These are phyloP conservation scores for Apiotrichum montevideense DNA, from an alignment of 1,284 basidiomycete species.

Conservation along the genomic window DNA sequence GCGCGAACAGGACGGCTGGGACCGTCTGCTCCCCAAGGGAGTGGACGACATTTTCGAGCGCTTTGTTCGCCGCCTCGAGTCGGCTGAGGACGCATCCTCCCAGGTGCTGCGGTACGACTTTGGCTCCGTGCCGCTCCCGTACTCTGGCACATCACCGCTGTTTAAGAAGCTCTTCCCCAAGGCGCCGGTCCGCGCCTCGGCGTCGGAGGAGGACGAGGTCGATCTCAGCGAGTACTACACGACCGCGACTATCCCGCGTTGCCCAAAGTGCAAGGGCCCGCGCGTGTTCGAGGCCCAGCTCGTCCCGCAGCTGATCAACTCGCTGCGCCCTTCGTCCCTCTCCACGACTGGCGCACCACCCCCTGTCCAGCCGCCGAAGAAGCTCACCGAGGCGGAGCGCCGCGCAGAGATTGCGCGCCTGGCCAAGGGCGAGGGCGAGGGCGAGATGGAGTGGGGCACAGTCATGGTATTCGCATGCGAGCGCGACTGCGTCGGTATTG, in stretches of 20 bases:
- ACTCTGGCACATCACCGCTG: slow-evolving; percentile 39
- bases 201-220: slow-evolving; percentile 37
- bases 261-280: slow-evolving; percentile 32
- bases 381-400: slow-evolving; percentile 36
- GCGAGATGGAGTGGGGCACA: slow-evolving; percentile 48
- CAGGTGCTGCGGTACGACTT: slow-evolving; percentile 49
- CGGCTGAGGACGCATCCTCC: slow-evolving; percentile 36
- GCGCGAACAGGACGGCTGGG: slow-evolving; percentile 33
- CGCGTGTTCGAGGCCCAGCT: slow-evolving; percentile 47
- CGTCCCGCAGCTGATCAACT: slow-evolving; percentile 43
- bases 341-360: slow-evolving; percentile 12
- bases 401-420: slow-evolving; percentile 34
- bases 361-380: background rate
- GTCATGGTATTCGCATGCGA: slow-evolving; percentile 45
- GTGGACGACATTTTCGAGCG: slow-evolving; percentile 45
- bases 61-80: slow-evolving; percentile 38
- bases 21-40: slow-evolving; percentile 37
- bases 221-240: slow-evolving; percentile 30
- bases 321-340: slow-evolving; percentile 32
- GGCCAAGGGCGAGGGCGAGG: slow-evolving; percentile 22
- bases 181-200: slow-evolving; percentile 17
- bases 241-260: slow-evolving; percentile 30
- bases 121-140: slow-evolving; percentile 43
- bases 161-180: slow-evolving; percentile 42
- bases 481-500: slow-evolving; percentile 43